Evolutionary conservation across 257 asterid species (phyloP), one percentile per base, ranked within the genome.

Genomic region (Henckelia pumila): DNA sequence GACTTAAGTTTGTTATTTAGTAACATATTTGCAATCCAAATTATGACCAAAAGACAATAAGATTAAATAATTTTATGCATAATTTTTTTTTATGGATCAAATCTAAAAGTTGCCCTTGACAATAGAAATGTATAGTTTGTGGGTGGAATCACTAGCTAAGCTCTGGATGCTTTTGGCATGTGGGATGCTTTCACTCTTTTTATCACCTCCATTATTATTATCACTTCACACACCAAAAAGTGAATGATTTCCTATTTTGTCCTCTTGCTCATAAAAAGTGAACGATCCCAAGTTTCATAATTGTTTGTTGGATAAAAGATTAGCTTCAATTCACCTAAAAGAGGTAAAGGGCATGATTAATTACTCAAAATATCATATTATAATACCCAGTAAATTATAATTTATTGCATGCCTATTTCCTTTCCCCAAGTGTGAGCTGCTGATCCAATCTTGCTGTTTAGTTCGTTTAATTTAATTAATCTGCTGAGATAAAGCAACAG

Each of bases 181-280:
- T 76, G 89, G 81, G 53, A 44, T 70, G 86, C 79, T 72, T 78
- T 78, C 0, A 26, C 29, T 26, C 29, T 26, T 26, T 26, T 26
- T 26, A 35, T 72, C 61, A 71, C 50, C 7, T 16, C 7, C 19
- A 44, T 44, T 71, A 66, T 70, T 47, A 72, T 55, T n/a, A 55
- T 37, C 59, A 32, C 28, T 72, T 44, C 53, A 60, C 61, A 40
- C 62, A 19, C 40, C n/a, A 23, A 59, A 13, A 71, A 5, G 66
- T 52, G 33, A 64, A 59, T 66, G 64, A 25, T 61, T 72, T 62
- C 66, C 21, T 64, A 57, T 40, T 59, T 66, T 66, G 77, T 74
- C 70, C 68, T 73, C 60, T 65, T 64, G 63, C 77, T 60, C 29
- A 14, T 71, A 56, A 50, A 67, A 64, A 63, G 82, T 66, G 30